phyloP scores from a whole-genome alignment of 2,329 filamentous ascomycete species.

The Paraphoma chrysanthemicola region DNA sequence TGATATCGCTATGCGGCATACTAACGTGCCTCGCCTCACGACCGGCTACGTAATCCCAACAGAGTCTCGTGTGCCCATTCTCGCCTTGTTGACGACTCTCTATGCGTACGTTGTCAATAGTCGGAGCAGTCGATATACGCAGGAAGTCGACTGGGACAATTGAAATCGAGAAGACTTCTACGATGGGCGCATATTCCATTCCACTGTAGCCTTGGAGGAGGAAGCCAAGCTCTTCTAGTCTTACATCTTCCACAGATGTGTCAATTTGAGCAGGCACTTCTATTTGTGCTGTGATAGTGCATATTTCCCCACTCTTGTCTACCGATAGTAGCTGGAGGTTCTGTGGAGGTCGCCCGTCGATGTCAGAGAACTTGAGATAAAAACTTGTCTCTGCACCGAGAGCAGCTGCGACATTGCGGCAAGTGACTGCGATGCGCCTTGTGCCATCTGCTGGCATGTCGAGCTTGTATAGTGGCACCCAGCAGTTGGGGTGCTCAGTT shows the following conservation, averaged over 20 bases:
- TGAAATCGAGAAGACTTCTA: slow-evolving; percentile 22
- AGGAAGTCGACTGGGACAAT: slow-evolving; percentile 15
- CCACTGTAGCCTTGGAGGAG: slow-evolving; percentile 10
- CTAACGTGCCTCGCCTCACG: neutral
- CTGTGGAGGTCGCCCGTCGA: neutral
- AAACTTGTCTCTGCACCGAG: slow-evolving; percentile 5
- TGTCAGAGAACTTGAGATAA: slow-evolving; percentile 22
- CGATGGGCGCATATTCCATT: neutral
- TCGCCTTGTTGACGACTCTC: slow-evolving; percentile 21
- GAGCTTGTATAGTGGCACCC: slow-evolving; percentile 41
- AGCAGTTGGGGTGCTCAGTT: slow-evolving; percentile 4
- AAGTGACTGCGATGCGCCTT: slow-evolving; percentile 24
- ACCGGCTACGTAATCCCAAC: slow-evolving; percentile 24
- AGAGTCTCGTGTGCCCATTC: slow-evolving; percentile 29
- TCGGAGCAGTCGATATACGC: neutral
- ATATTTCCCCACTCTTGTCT: neutral
- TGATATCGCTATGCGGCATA: slow-evolving; percentile 40
- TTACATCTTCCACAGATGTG: neutral
- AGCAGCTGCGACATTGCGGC: slow-evolving; percentile 4
- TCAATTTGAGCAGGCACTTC: neutral
- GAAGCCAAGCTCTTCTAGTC: slow-evolving; percentile 36
- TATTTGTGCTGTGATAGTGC: neutral
- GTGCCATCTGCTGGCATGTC: slow-evolving; percentile 39
- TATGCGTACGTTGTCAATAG: slow-evolving; percentile 21
- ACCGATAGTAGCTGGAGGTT: slow-evolving; percentile 3